Conservation (phyloP, 2,329 filamentous ascomycete genomes). For the Dothidotthia symphoricarpi region DNA sequence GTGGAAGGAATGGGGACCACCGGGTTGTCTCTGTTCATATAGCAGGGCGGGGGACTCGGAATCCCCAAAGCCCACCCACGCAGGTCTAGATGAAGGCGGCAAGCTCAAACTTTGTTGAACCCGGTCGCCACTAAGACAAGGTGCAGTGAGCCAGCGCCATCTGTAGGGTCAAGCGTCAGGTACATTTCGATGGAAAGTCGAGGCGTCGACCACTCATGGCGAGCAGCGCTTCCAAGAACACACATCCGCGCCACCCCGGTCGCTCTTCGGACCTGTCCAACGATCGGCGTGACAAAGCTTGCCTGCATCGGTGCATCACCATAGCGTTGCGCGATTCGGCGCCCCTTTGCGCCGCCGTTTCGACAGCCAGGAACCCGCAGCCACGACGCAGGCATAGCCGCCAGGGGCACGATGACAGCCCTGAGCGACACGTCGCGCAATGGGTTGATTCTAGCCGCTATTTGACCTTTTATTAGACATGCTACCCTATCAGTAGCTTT, state of each 20-base stretch:
- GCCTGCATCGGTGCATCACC: slow-evolving; percentile 11
- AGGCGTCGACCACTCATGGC: slow-evolving; percentile 10
- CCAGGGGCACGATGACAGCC: slow-evolving; percentile 12
- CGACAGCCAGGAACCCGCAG: slow-evolving; percentile 23
- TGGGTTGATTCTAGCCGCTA: background rate
- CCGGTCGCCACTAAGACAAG: slow-evolving; percentile 21
- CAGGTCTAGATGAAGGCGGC: slow-evolving; percentile 18
- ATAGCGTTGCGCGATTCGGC: slow-evolving; percentile 21
- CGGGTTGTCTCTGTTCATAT: slow-evolving; percentile 30
- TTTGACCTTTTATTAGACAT: slow-evolving; percentile 3
- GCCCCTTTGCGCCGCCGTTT: slow-evolving; percentile 27
- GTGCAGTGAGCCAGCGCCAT: slow-evolving; percentile 18
- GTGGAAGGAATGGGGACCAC: slow-evolving; percentile 21
- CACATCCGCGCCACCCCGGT: slow-evolving; percentile 9
- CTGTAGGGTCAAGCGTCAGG: slow-evolving; percentile 23
- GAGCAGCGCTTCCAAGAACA: slow-evolving; percentile 10
- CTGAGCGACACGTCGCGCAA: slow-evolving; percentile 7
- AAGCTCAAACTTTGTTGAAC: slow-evolving; percentile 29
- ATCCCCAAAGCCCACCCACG: slow-evolving; percentile 9
- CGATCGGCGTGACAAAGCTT: slow-evolving; percentile 30
- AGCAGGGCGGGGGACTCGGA: slow-evolving; percentile 17
- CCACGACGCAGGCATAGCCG: slow-evolving; percentile 12
- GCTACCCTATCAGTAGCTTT: background rate
- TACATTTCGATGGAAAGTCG: slow-evolving; percentile 8
- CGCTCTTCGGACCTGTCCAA: slow-evolving; percentile 9